Conservation (phyloP, 1,284 basidiomycete species). For the Leccinum pseudoinsigne region DNA sequence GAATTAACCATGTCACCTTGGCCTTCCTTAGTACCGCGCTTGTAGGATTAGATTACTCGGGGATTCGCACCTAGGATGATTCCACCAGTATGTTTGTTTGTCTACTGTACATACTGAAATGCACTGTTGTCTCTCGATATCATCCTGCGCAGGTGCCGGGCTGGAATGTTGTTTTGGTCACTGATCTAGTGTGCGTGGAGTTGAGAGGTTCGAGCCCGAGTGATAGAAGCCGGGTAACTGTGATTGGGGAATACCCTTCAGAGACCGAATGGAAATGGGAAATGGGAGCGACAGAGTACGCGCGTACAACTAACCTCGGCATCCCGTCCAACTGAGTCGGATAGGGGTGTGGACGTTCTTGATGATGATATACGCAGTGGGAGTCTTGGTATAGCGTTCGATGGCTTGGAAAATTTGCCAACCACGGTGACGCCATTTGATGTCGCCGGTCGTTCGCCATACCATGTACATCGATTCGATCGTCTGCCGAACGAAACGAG, state of each 20-base stretch:
- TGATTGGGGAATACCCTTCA: too few species aligned
- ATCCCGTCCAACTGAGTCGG: constrained; percentile 19
- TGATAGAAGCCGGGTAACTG: too few species aligned
- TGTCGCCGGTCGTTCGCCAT: constrained; percentile 70
- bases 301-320: constrained; percentile 11
- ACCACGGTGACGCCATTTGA: constrained; percentile 71
- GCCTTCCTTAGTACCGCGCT: too few species aligned
- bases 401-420: constrained; percentile 76
- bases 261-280: too few species aligned
- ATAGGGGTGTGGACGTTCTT: constrained; percentile 42
- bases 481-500: constrained; percentile 43
- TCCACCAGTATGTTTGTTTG: background rate
- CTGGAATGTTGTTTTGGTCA: background rate
- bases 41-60: too few species aligned
- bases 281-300: too few species aligned
- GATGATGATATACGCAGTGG: constrained; percentile 60
- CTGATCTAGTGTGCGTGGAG: background rate
- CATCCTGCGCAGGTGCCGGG: background rate
- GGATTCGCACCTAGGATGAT: background rate
- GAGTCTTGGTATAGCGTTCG: constrained; percentile 52
- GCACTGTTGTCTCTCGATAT: background rate
- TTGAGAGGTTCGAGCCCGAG: too few species aligned
- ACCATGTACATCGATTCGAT: constrained; percentile 68
- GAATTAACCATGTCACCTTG: too few species aligned
- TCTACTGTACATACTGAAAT: background rate